Percentiles rank a stretch among this genome's conserved stretches.
Evolutionary conservation across 2,329 filamentous ascomycete species (phyloP).

Genomic region (Magnaporthiopsis poae): DNA sequence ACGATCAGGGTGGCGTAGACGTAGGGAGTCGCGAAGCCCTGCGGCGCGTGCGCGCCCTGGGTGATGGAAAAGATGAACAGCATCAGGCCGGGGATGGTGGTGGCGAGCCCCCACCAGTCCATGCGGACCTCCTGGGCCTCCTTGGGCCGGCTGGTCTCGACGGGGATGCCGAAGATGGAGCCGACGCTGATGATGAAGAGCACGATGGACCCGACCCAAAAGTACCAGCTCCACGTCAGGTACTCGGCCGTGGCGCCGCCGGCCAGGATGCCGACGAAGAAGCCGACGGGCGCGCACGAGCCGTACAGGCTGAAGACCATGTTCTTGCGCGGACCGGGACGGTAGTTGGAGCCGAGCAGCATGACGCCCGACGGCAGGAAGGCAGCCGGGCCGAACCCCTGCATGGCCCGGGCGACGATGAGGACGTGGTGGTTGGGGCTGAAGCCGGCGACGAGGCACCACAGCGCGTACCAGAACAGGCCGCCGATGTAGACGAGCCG

Average conservation of each 20-base stretch:
- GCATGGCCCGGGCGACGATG: slow-evolving; percentile 41
- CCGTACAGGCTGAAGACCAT: slow-evolving; percentile 52
- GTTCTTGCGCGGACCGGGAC: slow-evolving; percentile 63
- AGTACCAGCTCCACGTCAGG: slow-evolving; percentile 58
- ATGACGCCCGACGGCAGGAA: slow-evolving; percentile 61
- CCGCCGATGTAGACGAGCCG: slow-evolving; percentile 49
- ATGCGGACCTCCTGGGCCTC: slow-evolving; percentile 32
- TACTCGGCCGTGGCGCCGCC: slow-evolving; percentile 54
- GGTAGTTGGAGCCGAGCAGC: slow-evolving; percentile 58
- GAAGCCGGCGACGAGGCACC: slow-evolving; percentile 59
- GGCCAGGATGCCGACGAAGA: slow-evolving; percentile 57
- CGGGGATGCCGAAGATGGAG: slow-evolving; percentile 26
- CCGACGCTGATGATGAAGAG: slow-evolving; percentile 37
- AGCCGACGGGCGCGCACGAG: slow-evolving; percentile 46
- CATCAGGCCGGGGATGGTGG: slow-evolving; percentile 55
- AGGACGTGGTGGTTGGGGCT: slow-evolving; percentile 36
- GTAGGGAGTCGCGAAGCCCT: slow-evolving; percentile 65
- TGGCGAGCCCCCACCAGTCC: slow-evolving; percentile 57
- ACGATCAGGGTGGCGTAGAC: slow-evolving; percentile 56
- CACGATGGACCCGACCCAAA: slow-evolving; percentile 48
- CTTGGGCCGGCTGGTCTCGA: slow-evolving; percentile 16
- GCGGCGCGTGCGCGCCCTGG: slow-evolving; percentile 56
- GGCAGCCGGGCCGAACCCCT: slow-evolving; percentile 59
- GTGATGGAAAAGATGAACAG: slow-evolving; percentile 69
- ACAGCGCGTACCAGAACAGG: slow-evolving; percentile 53